Conservation (phyloP, 257 asterid species). For the Forsythia viridissima region DNA sequence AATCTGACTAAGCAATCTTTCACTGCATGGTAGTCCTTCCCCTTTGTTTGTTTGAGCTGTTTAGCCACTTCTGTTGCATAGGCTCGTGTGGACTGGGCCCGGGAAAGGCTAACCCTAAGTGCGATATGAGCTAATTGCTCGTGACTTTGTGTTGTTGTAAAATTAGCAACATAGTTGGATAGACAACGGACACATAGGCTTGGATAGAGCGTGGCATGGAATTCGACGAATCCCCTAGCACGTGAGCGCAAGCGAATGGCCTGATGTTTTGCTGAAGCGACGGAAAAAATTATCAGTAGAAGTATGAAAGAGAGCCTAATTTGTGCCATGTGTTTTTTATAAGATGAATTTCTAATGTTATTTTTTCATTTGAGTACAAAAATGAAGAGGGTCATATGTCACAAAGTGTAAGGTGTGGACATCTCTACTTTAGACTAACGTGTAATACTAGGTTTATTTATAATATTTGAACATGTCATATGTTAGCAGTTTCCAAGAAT, state of each 20-base stretch:
- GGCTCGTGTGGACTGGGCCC: conserved; percentile 48
- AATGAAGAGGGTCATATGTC: conserved; percentile 17
- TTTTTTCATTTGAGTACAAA: not conserved
- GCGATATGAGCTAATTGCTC: conserved; percentile 57
- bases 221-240: conserved; percentile 41
- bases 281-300: conserved; percentile 25
- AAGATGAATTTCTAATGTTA: not conserved
- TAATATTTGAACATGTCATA: too few relatives aligned
- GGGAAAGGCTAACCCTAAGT: conserved; percentile 44
- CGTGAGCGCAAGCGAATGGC: conserved; percentile 25
- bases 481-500: conserved; percentile 29
- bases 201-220: conserved; percentile 38
- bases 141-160: conserved; percentile 37
- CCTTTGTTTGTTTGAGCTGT: conserved; percentile 35
- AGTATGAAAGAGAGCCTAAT: conserved; percentile 19
- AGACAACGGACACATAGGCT: conserved; percentile 43
- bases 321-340: conserved; percentile 3
- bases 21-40: conserved; percentile 39
- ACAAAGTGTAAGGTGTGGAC: conserved; percentile 8
- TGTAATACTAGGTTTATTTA: too few relatives aligned
- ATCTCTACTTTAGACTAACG: conserved; percentile 16
- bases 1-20: conserved; percentile 67
- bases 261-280: too few relatives aligned
- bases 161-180: conserved; percentile 25
- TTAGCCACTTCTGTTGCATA: conserved; percentile 47